Conservation (phyloP, 768 basidiomycete genomes). For the Hypholoma sublateritium region DNA sequence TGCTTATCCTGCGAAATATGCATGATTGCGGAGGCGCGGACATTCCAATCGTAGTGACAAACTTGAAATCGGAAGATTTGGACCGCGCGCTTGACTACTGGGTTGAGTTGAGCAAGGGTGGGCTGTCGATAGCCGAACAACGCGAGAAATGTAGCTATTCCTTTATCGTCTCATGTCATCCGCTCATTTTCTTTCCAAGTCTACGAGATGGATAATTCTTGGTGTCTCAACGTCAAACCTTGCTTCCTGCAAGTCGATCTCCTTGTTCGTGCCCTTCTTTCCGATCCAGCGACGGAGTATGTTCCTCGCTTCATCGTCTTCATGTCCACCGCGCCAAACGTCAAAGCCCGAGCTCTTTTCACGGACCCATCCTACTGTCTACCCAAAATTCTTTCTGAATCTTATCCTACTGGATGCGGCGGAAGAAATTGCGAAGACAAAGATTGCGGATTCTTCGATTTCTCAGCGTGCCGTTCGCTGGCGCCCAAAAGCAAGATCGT, state of each 20-base stretch:
- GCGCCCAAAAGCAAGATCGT: slow-evolving; percentile 10
- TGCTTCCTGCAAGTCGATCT: slow-evolving; percentile 21
- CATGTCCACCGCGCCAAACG: not conserved
- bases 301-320: slow-evolving; percentile 19
- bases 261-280: slow-evolving; percentile 19
- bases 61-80: slow-evolving; percentile 20
- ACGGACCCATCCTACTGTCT: slow-evolving; percentile 13
- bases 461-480: slow-evolving; percentile 12
- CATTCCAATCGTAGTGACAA: slow-evolving; percentile 20
- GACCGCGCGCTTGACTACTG: slow-evolving; percentile 24
- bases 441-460: slow-evolving; percentile 17
- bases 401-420: slow-evolving; percentile 15
- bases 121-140: slow-evolving; percentile 17
- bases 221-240: slow-evolving; percentile 4
- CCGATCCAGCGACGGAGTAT: slow-evolving; percentile 17
- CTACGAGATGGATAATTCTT: slow-evolving; percentile 7
- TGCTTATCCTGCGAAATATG: slow-evolving; percentile 26
- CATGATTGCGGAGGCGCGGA: slow-evolving; percentile 26
- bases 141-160: slow-evolving; percentile 13
- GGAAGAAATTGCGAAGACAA: slow-evolving; percentile 7
- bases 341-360: slow-evolving; percentile 17
- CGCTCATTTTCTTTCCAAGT: not conserved
- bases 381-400: slow-evolving; percentile 9
- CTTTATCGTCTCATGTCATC: not conserved
- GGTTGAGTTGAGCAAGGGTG: slow-evolving; percentile 20